Base-by-base conservation (phyloP, 1,139 yeast genomes). In the Hemisphaericaspora lyxosophila region DNA sequence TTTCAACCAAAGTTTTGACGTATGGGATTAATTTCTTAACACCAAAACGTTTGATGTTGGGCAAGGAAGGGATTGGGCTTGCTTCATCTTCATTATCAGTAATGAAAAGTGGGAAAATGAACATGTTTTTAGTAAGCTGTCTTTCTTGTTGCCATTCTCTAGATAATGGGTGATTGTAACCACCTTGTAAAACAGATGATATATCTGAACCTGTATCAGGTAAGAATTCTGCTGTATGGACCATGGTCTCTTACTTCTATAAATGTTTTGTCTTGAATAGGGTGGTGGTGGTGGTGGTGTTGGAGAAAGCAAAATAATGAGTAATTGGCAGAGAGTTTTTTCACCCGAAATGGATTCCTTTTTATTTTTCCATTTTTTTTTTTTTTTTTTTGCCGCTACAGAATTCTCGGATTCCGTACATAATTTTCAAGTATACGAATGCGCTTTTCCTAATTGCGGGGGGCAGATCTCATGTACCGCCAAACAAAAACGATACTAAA, bases 121-220 rank as follows among this genome's bases (percentile, higher is more conserved):
- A 84, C 95, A 89, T 86, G 56, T 77, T 78, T 64, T 92, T 94
- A 30, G 85, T 74, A 43, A 92, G 73, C 57, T 82, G 94, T 51
- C 90, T 77, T 54, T 83, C 89, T 49, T 75, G 77, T 62, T 92
- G 98, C 98, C 98, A 92, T 60, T 78, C 83, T 51, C 98, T 77
- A 15, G 90, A 59, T 41, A 92, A 70, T 2, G 96, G 95, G 55
- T 90, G 96, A 62, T 85, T 85, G 67, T 90, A 92, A 3, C 98
- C 97, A 42, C 97, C 96, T 47, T 92, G 92, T 36, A 92, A 73
- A 33, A 92, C 70, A 5, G 95, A 85, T n/a, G 89, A 74, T 45
- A 86, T 78, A 30, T 73, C 70, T 1, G 92, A 77, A 22, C 78
- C 79, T 18, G 73, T 66, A 1, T 70, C 62, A 15, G 78, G 76